phyloP scores from a whole-genome alignment of 2,329 filamentous ascomycete genomes.

The Trichophyton simii region DNA sequence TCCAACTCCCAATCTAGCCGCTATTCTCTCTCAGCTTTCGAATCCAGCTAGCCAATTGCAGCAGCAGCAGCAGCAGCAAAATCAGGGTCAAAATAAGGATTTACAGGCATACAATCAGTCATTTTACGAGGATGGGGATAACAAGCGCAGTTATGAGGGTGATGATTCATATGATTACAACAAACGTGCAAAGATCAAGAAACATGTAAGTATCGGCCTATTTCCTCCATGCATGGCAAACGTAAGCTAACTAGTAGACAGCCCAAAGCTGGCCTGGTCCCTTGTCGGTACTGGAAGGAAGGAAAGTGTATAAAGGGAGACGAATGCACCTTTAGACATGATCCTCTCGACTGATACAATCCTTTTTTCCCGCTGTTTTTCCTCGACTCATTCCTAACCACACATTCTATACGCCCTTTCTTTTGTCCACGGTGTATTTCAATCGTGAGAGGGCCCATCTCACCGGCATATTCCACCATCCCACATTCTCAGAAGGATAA shows the following conservation, averaged over 20 bases:
- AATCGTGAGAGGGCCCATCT: background rate
- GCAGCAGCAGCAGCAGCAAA: conserved; percentile 13
- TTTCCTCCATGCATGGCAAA: background rate
- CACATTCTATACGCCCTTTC: background rate
- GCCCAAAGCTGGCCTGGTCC: conserved; percentile 33
- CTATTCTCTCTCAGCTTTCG: conserved; percentile 16
- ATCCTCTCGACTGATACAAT: conserved; percentile 15
- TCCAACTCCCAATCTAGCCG: conserved; percentile 12
- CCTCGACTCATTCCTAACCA: background rate
- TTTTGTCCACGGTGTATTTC: background rate
- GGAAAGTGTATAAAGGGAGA: conserved; percentile 43
- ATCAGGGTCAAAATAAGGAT: background rate
- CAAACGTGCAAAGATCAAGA: conserved; percentile 28
- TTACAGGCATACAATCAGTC: conserved; percentile 13
- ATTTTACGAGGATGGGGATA: conserved; percentile 30
- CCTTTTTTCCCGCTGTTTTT: background rate
- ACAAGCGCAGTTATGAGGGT: conserved; percentile 28
- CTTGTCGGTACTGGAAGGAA: conserved; percentile 43
- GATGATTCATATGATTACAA: conserved; percentile 19
- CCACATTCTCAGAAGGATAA: too few relatives aligned
- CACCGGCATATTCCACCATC: too few relatives aligned
- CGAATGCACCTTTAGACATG: conserved; percentile 40
- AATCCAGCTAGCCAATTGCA: conserved; percentile 23
- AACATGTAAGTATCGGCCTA: conserved; percentile 23
- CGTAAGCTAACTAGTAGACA: conserved; percentile 9